A percentile compares a stretch with the other conserved stretches of the same genome.
Conservation (phyloP, 2,329 filamentous ascomycete genomes). For the Dactylonectria macrodidyma region DNA sequence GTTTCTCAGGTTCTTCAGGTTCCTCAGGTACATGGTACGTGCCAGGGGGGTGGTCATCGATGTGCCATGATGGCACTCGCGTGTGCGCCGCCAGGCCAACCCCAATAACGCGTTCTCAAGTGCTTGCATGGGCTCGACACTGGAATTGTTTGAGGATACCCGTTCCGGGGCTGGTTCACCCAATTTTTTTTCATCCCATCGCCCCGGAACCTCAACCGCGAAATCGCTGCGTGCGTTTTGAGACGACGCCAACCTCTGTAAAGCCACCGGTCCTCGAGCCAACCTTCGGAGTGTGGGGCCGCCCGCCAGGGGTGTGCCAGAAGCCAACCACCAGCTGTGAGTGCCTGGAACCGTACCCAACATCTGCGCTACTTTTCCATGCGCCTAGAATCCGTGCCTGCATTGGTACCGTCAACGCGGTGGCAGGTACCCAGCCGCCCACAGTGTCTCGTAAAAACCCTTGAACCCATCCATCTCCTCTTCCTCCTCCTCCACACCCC, state of each 20-base stretch:
- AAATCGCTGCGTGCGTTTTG: conserved; percentile 33
- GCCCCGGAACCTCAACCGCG: conserved; percentile 22
- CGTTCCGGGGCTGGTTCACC: conserved; percentile 17
- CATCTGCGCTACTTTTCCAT: conserved; percentile 35
- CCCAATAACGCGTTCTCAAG: conserved; percentile 12
- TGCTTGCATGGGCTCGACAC: conserved; percentile 30
- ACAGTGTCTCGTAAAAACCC: conserved; percentile 38
- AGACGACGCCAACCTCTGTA: conserved; percentile 36
- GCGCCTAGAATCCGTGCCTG: conserved; percentile 38
- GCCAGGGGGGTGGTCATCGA: neutral
- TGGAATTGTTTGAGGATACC: conserved; percentile 18
- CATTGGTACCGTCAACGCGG: conserved; percentile 39
- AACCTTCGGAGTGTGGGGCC: conserved; percentile 48
- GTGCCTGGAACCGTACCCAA: conserved; percentile 10
- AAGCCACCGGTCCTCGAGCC: conserved; percentile 38
- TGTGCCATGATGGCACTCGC: neutral
- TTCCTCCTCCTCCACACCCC: conserved; percentile 30
- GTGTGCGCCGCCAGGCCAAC: neutral
- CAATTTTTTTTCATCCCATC: conserved; percentile 23
- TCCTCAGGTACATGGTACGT: conserved; percentile 17
- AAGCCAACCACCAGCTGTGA: conserved; percentile 31
- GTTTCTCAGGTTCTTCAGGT: conserved; percentile 3
- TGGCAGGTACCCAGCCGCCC: conserved; percentile 40
- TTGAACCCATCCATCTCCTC: conserved; percentile 32
- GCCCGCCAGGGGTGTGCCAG: conserved; percentile 27